Conservation (phyloP, 441 rosid genomes). For the Macaranga tanarius region DNA sequence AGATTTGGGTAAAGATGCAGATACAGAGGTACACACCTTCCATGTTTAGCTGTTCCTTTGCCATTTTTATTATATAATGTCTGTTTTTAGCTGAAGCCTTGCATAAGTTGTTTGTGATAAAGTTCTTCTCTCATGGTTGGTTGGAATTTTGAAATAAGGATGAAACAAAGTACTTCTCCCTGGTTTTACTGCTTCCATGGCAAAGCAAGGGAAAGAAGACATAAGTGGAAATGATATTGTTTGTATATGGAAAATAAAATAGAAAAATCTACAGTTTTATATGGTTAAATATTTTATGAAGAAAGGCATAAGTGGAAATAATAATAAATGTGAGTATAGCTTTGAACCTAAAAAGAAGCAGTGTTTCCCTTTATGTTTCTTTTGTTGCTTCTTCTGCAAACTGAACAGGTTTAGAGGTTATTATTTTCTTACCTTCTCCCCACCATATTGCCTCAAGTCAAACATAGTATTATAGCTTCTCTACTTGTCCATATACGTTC, state of each 20-base stretch:
- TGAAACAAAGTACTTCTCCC: not conserved
- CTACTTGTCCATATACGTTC: not conserved
- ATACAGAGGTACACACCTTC: conserved; percentile 48
- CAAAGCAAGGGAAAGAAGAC: not conserved
- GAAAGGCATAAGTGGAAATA: not conserved
- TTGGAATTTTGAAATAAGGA: not conserved
- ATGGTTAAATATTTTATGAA: not conserved
- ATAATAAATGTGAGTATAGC: not conserved
- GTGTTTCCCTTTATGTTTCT: not conserved
- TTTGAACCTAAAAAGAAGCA: not conserved
- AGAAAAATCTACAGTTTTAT: not conserved
- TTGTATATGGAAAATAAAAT: not conserved
- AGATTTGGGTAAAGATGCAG: conserved; percentile 44
- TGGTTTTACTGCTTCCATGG: not conserved
- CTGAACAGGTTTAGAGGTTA: not conserved
- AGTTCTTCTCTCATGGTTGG: not conserved
- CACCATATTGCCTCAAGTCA: not conserved
- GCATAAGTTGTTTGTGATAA: not conserved
- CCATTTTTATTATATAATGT: not conserved
- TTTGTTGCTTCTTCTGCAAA: not conserved
- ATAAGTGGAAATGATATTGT: not conserved
- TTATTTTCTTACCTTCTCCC: not conserved
- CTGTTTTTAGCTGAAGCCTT: not conserved
- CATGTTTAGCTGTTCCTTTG: conserved; percentile 10
- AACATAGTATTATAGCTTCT: not conserved